Evolutionary conservation across 768 basidiomycete species (phyloP).

Genomic region (Suillus spraguei): DNA sequence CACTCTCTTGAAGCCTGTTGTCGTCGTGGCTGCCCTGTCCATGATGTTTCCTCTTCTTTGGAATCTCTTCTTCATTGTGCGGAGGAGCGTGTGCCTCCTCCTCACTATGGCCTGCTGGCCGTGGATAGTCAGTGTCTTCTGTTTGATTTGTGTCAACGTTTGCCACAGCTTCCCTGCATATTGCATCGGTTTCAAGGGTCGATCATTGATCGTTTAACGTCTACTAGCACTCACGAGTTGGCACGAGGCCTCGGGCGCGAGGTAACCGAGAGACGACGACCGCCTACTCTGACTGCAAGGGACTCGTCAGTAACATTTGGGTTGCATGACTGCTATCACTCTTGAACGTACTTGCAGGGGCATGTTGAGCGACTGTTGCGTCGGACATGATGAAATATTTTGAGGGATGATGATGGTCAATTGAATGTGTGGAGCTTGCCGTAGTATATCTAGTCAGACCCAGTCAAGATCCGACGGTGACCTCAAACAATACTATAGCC

Average conservation of each 20-base stretch:
- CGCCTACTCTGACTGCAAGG: constrained; percentile 44
- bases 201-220: neutral
- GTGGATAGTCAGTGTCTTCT: constrained; percentile 50
- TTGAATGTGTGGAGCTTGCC: neutral
- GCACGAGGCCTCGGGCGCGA: constrained; percentile 40
- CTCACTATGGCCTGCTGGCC: constrained; percentile 47
- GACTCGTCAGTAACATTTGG: neutral
- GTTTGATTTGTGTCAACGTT: constrained; percentile 20
- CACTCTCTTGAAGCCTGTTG: constrained; percentile 47
- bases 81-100: constrained; percentile 35
- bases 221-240: constrained; percentile 32
- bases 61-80: constrained; percentile 48
- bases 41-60: constrained; percentile 52
- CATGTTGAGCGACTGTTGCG: constrained; percentile 37
- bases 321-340: neutral
- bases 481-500: neutral
- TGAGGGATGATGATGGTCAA: neutral
- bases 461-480: neutral
- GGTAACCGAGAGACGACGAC: constrained; percentile 51
- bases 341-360: constrained; percentile 48
- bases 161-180: constrained; percentile 10
- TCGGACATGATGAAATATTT: constrained; percentile 31
- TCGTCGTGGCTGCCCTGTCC: constrained; percentile 41
- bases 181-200: neutral
- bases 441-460: neutral